phyloP scores from a whole-genome alignment of 2,329 filamentous ascomycete species.

The Phyllosticta citribraziliensis region DNA sequence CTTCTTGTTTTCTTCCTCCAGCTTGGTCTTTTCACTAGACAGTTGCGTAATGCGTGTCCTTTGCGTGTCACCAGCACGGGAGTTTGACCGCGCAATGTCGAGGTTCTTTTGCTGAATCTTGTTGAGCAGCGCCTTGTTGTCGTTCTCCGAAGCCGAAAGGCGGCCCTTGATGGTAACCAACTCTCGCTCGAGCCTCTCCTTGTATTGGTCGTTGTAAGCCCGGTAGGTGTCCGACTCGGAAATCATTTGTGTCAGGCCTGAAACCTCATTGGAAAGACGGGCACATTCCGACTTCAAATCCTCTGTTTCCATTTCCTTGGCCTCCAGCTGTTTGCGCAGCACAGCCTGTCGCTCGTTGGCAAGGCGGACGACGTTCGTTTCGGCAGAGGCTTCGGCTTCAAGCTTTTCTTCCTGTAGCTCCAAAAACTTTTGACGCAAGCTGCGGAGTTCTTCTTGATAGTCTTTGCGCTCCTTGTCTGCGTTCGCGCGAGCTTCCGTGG shows the following conservation, averaged over 20 bases:
- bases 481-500: conserved; percentile 67
- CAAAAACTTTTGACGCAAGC: conserved; percentile 71
- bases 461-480: conserved; percentile 86
- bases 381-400: conserved; percentile 69
- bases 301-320: conserved; percentile 63
- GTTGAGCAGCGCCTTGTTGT: conserved; percentile 89
- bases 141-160: conserved; percentile 85
- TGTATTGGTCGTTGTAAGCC: conserved; percentile 83
- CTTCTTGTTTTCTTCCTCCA: conserved; percentile 74
- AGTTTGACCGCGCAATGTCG: conserved; percentile 85
- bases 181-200: conserved; percentile 85
- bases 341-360: conserved; percentile 73
- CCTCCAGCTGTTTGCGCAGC: conserved; percentile 69
- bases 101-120: conserved; percentile 96
- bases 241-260: conserved; percentile 78
- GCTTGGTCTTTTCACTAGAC: conserved; percentile 70
- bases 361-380: conserved; percentile 66
- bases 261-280: conserved; percentile 68
- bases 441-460: conserved; percentile 74
- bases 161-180: conserved; percentile 84
- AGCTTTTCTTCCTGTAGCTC: conserved; percentile 78
- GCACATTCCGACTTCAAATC: conserved; percentile 73
- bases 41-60: conserved; percentile 63
- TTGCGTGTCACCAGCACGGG: conserved; percentile 74
- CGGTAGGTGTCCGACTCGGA: conserved; percentile 83